Base-by-base conservation (phyloP, 768 basidiomycete genomes). In the Ramaria sp. region DNA sequence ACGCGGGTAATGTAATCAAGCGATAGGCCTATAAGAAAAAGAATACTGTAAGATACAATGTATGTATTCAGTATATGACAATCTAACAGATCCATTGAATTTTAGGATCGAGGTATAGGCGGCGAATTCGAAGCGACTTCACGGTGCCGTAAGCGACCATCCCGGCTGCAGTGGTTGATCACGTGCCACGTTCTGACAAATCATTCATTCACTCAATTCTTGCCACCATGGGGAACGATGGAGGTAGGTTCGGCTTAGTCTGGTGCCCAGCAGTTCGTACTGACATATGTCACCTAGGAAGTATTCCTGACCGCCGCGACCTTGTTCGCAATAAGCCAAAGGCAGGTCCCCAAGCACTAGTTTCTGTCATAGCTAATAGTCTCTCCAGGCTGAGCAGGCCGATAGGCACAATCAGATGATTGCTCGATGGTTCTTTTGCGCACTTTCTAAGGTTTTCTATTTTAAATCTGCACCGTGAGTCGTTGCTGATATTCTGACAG, bases 351-450 rank as follows among this genome's bases (percentile, higher is more conserved):
- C 27, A 9, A 33, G 12, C 1, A 13, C 43, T 4, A 42, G 47
- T 38, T 59, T 60, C 19, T 59, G 45, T 38, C 20, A 20, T 47
- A 10, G 43, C 34, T 53, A 27, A 52, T 19, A 41, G 34, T 22
- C 27, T 3, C 37, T 33, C 33, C 68, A 86, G 77, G 84, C 86
- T 19, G 90, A 92, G 68, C 82, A 89, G 64, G 89, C 89, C 0
- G 94, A 98, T 77, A 90, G 83, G 70, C 86, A 90, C 1, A 92
- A 92, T 64, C 87, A 95, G 65, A 82, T 84, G 12, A 79, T 87
- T 34, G 93, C 92, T 1, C 75, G 80, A 48, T 98, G 91, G 92
- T 81, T 88, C 59, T 92, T 89, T 68, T 99, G 96, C 67, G 92
- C 94, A 9, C 75, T 99, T 3, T 96, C 94, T 42, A 97, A 97